Evolutionary conservation across 768 basidiomycete genomes (phyloP), one percentile per base, ranked within the genome.

Genomic region (Hericium rajendrae): DNA sequence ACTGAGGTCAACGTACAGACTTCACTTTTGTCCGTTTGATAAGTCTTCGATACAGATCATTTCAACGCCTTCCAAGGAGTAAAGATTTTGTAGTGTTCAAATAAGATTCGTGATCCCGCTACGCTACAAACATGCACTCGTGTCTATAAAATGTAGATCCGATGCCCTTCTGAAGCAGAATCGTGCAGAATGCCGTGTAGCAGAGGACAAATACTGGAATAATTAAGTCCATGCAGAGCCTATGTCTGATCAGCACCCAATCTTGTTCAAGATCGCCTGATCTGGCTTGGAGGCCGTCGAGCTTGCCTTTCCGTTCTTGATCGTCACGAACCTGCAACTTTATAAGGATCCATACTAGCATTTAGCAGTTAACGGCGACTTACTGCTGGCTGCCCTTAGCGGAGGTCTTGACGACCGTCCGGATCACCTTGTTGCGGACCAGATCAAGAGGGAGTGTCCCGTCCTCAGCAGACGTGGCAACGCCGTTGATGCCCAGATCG

Each of bases 401-500:
- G 39, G 38, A 24, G 16, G 15, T 13, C 41, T 41, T 26, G 32
- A 46, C 38, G 13, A 56, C 55, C 22, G 50, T 51, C 20, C 55
- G 48, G 39, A 56, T 49, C 16, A 56, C 38, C 38, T 56, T n/a
- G 48, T 15, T 26, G 18, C 55, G 55, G 55, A 56, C 49, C 15
- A 22, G 20, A 20, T 56, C 55, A 11, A 56, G 32, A 3, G 55
- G 55, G n/a, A 50, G n/a, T 12, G 13, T 50, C 20, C 48, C 55
- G 32, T 50, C 48, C 10, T 48, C 55, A 15, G 16, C 55, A 15
- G 16, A 15, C 32, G 16, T 3, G 51, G 32, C 18, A 3, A 56
- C 48, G 28, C 55, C 55, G n/a, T 56, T 38, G 50, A 50, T 38
- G 20, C 55, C 55, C 2, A 56, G 39, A 15, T 56, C 55, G 22